Conservation (phyloP, 2,329 filamentous ascomycete species). For the Colletotrichum liaoningense region DNA sequence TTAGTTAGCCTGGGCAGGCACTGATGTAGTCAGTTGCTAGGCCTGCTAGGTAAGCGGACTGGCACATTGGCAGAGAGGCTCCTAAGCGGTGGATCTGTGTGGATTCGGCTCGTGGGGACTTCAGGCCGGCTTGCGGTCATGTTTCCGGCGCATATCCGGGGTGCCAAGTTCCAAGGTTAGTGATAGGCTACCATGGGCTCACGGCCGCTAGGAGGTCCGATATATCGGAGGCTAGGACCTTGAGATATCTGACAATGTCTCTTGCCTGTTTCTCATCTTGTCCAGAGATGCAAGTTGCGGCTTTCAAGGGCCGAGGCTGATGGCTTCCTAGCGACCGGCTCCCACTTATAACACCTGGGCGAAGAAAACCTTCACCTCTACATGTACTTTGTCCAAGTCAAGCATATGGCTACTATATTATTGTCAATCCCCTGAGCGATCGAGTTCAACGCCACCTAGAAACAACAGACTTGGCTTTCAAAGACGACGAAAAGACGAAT, state of each 20-base stretch:
- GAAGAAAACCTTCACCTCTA: no score
- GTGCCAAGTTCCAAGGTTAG: neutral
- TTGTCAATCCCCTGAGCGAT: neutral
- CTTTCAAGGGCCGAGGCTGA: neutral
- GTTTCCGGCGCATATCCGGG: slow-evolving; percentile 6
- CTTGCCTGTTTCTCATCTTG: neutral
- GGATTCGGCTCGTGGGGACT: neutral
- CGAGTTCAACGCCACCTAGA: no score
- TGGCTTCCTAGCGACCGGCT: no score
- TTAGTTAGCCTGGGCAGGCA: neutral
- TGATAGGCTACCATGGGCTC: neutral
- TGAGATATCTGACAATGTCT: neutral
- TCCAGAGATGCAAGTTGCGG: neutral
- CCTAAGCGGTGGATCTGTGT: neutral
- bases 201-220: neutral
- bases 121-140: neutral
- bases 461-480: neutral
- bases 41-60: neutral
- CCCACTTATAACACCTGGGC: no score
- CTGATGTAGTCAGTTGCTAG: neutral
- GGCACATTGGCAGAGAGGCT: neutral
- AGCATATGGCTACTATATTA: neutral
- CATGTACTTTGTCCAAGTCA: no score
- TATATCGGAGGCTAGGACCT: neutral
- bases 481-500: neutral